Evolutionary conservation across 129 eudicot genomes (phyloP).

Genomic region (Gnaphalium uliginosum): DNA sequence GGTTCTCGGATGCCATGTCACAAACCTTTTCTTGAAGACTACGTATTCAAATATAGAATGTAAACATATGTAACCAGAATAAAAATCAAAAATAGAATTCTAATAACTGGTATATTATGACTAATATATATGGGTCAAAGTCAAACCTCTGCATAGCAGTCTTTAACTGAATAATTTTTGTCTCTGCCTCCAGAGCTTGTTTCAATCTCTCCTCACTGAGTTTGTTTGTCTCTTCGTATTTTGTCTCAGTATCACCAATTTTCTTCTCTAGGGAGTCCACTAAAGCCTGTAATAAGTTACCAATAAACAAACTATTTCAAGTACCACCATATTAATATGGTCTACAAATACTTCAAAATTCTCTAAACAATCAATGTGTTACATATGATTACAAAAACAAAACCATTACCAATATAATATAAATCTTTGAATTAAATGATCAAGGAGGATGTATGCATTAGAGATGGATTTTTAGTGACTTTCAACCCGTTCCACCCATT

Average conservation of each 20-base stretch:
- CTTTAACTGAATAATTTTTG: constrained; percentile 66
- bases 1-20: constrained; percentile 74
- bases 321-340: neutral
- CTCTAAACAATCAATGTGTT: neutral
- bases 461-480: neutral
- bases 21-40: constrained; percentile 79
- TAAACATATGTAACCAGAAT: constrained; percentile 22
- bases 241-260: constrained; percentile 76
- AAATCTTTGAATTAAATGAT: neutral
- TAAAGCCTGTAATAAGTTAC: constrained; percentile 45
- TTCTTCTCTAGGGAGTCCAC: constrained; percentile 69
- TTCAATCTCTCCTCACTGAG: constrained; percentile 77
- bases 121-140: neutral
- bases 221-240: constrained; percentile 66
- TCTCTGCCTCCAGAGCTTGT: constrained; percentile 82
- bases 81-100: neutral
- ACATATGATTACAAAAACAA: neutral
- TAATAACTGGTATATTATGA: neutral
- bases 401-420: neutral
- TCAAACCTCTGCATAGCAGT: constrained; percentile 69
- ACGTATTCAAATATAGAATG: constrained; percentile 12
- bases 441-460: neutral
- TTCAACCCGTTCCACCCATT: neutral
- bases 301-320: neutral
- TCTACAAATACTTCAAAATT: too few relatives aligned